phyloP scores from a whole-genome alignment of 768 basidiomycete species.

The Chalciporus sphaerocephalus region DNA sequence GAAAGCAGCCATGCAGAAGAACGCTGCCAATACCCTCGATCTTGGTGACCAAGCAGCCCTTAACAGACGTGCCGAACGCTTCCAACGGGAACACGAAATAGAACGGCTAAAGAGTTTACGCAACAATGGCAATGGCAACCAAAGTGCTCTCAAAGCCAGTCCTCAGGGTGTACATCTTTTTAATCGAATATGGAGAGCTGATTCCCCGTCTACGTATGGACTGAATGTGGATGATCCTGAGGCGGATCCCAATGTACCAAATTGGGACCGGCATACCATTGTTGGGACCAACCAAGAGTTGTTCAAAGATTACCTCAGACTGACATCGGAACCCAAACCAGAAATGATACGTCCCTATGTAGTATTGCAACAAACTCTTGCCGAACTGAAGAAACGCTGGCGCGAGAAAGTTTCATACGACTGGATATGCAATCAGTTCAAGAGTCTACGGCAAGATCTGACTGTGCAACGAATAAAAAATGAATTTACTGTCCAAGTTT shows the following conservation, averaged over 20 bases:
- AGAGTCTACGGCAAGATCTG: conserved; percentile 94
- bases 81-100: conserved; percentile 85
- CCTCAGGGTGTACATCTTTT: conserved; percentile 52
- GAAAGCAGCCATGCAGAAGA: conserved; percentile 44
- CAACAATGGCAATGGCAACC: conserved; percentile 26
- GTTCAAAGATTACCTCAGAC: conserved; percentile 93
- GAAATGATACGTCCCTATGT: conserved; percentile 88
- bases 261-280: conserved; percentile 96
- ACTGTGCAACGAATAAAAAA: conserved; percentile 99
- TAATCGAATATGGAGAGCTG: conserved; percentile 39
- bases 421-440: conserved; percentile 98
- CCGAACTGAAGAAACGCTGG: conserved; percentile 87
- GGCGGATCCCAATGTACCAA: conserved; percentile 79
- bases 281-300: conserved; percentile 85
- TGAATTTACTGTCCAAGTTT: conserved; percentile 94
- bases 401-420: conserved; percentile 66
- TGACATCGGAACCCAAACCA: conserved; percentile 93
- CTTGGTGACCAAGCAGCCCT: conserved; percentile 65
- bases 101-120: conserved; percentile 60
- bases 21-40: conserved; percentile 40
- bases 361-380: conserved; percentile 79
- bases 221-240: conserved; percentile 61
- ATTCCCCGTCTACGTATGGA: conserved; percentile 48
- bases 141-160: conserved; percentile 40
- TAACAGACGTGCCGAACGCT: conserved; percentile 78